phyloP scores from a whole-genome alignment of 2,329 filamentous ascomycete genomes.

The Nannizziopsis arthrosporioides region DNA sequence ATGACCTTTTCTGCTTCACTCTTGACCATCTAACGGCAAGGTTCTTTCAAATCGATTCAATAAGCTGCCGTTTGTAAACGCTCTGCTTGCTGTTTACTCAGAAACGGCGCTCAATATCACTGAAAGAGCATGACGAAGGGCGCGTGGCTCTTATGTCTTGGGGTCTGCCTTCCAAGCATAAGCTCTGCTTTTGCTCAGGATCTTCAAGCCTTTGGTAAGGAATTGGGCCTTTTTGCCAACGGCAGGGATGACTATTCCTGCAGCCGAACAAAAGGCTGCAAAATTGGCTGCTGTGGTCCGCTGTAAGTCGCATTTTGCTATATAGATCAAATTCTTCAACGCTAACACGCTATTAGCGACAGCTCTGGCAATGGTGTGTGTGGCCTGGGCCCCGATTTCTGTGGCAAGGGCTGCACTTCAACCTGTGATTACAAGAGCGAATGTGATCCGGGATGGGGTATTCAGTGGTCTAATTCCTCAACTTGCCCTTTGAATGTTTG shows the following conservation, averaged over 20 bases:
- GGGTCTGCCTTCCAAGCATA: no score
- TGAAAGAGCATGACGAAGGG: no score
- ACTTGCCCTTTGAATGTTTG: constrained; percentile 30
- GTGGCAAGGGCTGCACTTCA: constrained; percentile 18
- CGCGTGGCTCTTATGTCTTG: no score
- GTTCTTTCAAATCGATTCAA: no score
- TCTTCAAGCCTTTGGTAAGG: background rate
- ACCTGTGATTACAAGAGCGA: constrained; percentile 21
- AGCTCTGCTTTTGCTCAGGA: background rate
- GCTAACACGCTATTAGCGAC: background rate
- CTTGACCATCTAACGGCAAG: no score
- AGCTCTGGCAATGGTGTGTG: constrained; percentile 9
- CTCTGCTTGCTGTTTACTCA: no score
- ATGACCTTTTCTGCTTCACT: no score
- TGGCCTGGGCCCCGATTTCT: constrained; percentile 20
- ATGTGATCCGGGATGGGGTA: constrained; percentile 25
- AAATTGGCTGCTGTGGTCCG: constrained; percentile 11
- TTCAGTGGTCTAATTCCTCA: constrained; percentile 16
- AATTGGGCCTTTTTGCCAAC: background rate
- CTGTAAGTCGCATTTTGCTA: constrained; percentile 2
- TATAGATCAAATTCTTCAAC: background rate
- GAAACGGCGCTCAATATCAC: no score
- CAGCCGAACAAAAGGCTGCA: constrained; percentile 6
- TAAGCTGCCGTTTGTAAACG: no score
- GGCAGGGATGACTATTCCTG: constrained; percentile 6